A percentile compares a stretch with the other conserved stretches of the same genome.
phyloP scores from a whole-genome alignment of 2,329 filamentous ascomycete species.

The Colletotrichum karsti region DNA sequence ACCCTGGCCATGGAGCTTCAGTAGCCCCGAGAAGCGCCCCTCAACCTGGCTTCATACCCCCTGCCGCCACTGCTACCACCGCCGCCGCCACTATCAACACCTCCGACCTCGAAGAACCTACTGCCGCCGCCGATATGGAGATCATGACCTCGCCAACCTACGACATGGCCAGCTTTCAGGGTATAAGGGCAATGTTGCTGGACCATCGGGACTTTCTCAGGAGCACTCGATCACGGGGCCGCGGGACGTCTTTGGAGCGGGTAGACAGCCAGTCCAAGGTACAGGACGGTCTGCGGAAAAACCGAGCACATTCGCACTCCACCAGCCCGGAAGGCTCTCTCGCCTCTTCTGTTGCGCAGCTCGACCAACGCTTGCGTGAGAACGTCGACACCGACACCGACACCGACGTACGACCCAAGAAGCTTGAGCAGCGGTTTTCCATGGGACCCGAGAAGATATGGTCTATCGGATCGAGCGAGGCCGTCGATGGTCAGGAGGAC shows the following conservation, averaged over 20 bases:
- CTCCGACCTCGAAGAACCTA: slow-evolving; percentile 26
- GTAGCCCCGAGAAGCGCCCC: slow-evolving; percentile 45
- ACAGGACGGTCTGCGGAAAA: slow-evolving; percentile 29
- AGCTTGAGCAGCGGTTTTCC: slow-evolving; percentile 50
- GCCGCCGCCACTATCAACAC: slow-evolving; percentile 37
- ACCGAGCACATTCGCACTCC: slow-evolving; percentile 32
- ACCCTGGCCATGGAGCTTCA: slow-evolving; percentile 44
- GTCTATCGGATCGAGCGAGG: slow-evolving; percentile 66
- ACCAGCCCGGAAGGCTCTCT: slow-evolving; percentile 36
- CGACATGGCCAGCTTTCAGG: slow-evolving; percentile 38
- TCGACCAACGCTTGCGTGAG: slow-evolving; percentile 29
- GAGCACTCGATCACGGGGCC: slow-evolving; percentile 32
- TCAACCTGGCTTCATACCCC: slow-evolving; percentile 33
- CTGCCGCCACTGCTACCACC: slow-evolving; percentile 39
- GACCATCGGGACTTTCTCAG: slow-evolving; percentile 44
- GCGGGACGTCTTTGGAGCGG: slow-evolving; percentile 39
- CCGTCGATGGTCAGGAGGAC: slow-evolving; percentile 53
- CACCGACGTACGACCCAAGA: slow-evolving; percentile 43
- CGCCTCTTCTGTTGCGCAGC: slow-evolving; percentile 29
- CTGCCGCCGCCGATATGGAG: slow-evolving; percentile 36
- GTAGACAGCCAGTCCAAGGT: slow-evolving; percentile 43
- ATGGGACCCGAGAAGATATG: slow-evolving; percentile 66
- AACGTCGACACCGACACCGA: slow-evolving; percentile 30
- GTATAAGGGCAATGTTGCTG: slow-evolving; percentile 46
- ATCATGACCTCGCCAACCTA: slow-evolving; percentile 42